Evolutionary conservation across 352 stramenopile species (phyloP).

Genomic region (Phytophthora sp.): DNA sequence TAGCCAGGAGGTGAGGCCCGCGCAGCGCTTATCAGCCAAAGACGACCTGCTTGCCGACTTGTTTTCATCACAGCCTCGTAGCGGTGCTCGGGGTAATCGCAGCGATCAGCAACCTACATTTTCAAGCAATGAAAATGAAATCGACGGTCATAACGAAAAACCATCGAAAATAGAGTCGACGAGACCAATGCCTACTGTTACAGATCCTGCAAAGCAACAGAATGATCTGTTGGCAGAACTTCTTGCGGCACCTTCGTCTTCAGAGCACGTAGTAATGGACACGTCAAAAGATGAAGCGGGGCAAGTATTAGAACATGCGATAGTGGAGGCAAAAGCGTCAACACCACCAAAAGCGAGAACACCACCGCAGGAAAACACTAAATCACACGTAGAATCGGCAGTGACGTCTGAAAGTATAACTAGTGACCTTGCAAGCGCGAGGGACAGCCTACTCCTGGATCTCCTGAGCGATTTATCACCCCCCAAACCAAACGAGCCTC

Average conservation of each 20-base stretch:
- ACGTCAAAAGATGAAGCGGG: neutral
- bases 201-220: slow-evolving; percentile 20
- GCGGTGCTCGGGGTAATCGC: slow-evolving; percentile 2
- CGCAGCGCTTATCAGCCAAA: slow-evolving; percentile 32
- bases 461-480: slow-evolving; percentile 48
- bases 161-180: neutral
- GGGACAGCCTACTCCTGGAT: slow-evolving; percentile 63
- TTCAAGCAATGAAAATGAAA: slow-evolving; percentile 5
- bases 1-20: neutral
- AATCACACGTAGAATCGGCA: neutral
- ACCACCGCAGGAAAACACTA: neutral
- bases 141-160: neutral
- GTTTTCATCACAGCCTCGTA: slow-evolving; percentile 25
- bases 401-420: neutral
- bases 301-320: neutral
- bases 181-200: neutral
- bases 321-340: neutral
- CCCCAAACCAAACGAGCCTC: slow-evolving; percentile 25
- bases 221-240: slow-evolving; percentile 40
- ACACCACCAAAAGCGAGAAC: slow-evolving; percentile 5
- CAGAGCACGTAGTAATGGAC: neutral
- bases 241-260: slow-evolving; percentile 12
- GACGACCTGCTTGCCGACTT: slow-evolving; percentile 49
- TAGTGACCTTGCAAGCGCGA: slow-evolving; percentile 37
- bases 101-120: slow-evolving; percentile 5